phyloP scores from a whole-genome alignment of 2,329 filamentous ascomycete genomes.

The Stromatinia cepivora region DNA sequence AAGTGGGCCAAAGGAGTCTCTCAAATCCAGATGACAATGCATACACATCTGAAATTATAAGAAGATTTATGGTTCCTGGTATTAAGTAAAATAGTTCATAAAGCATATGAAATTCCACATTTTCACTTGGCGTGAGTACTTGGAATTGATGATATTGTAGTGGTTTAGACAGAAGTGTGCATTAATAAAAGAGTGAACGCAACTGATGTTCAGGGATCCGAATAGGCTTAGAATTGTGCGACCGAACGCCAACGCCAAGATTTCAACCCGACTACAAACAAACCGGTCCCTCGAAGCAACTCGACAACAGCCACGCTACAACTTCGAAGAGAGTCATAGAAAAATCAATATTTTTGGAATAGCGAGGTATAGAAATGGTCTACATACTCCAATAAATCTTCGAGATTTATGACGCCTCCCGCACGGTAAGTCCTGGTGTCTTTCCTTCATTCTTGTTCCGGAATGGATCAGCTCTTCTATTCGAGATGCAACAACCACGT shows the following conservation, averaged over 20 bases:
- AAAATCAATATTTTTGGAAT: neutral
- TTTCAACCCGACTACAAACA: neutral
- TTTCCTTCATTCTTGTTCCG: neutral
- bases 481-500: neutral
- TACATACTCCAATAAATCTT: too few species aligned
- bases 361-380: neutral
- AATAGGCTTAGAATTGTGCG: neutral
- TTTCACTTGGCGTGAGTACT: neutral
- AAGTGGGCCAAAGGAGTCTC: neutral
- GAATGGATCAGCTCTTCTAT: neutral
- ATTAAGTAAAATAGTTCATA: too few species aligned
- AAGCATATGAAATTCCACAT: neutral
- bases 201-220: neutral
- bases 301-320: neutral
- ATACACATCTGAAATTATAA: neutral
- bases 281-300: neutral
- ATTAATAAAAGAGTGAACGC: neutral
- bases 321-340: neutral
- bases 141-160: neutral
- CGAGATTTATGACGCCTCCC: neutral
- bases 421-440: neutral
- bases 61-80: too few species aligned
- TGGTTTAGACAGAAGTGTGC: neutral
- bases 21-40: neutral
- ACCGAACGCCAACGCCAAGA: neutral